Base-by-base conservation (phyloP, 1,139 yeast genomes). In the Taphrina wiesneri region DNA sequence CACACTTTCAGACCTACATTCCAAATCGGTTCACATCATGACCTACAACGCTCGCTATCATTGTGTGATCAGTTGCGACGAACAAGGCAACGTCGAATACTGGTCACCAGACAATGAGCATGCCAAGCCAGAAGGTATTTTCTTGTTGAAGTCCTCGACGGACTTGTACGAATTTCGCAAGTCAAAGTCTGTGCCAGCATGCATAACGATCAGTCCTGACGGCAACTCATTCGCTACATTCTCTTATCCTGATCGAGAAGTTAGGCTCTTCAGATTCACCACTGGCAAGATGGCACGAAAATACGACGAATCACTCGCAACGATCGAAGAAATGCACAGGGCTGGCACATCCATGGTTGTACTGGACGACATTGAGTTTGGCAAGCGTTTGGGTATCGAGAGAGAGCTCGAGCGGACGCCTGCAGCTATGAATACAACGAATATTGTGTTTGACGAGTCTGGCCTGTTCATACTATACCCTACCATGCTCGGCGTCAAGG, bases 1-100 rank as follows among this genome's bases (percentile, higher is more conserved):
- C 36, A 67, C 68, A 1, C 56, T 72, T 13, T 67, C 69, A 1
- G 62, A 71, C 0, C 53, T 78, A 15, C 84, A 81, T 70, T 75
- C 73, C 49, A 61, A 69, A 30, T 75, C 78, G 0, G 72, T 81
- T 4, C 66, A 65, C 0, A 67, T 72, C 11, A 66, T 81, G 15
- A 71, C 69, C 0, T 81, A 72, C 73, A 78, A 77, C 67, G 43
- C 71, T 1, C 70, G 69, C 53, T 72, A 74, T 64, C 71, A 76
- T 26, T 77, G 80, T 67, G 74, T 77, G n/a, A 71, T 82, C 1
- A 77, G 82, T 0, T 70, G 74, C 2, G 85, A 82, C 68, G 68
- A 65, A 1, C 70, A 71, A 26, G 84, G 85, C 1, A 76, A 80
- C 71, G 70, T 82, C 11, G 85, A 82, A 71, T 79, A 80, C 67